Base-by-base conservation (phyloP, 2,329 filamentous ascomycete species). In the Fusarium albosuccineum region DNA sequence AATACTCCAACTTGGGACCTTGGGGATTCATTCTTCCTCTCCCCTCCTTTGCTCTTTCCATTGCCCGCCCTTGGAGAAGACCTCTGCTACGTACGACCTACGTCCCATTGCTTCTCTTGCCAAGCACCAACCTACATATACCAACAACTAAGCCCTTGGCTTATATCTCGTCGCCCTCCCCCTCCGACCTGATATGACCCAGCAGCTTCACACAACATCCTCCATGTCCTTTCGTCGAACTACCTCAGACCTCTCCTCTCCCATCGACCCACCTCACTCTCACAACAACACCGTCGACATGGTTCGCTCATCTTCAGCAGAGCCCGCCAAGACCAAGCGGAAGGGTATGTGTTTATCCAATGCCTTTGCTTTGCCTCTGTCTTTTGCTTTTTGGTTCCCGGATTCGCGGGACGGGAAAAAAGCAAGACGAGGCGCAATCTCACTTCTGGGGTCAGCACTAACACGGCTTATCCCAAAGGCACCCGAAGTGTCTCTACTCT, bases 401-500 rank as follows among this genome's bases (percentile, higher is more conserved):
- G 33, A 22, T 34, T 13, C 33, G 9, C 33, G 13, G 33, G 33
- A 13, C 33, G 9, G 33, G 33, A 27, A 17, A 46, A 46, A 46
- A 46, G 44, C 44, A 46, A 22, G 22, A 46, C 29, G 44, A 46
- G 44, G 29, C 27, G 33, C 44, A 46, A 46, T 46, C 10, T 10
- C 29, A 9, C 8, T 46, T 46, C 22, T 22, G 22, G 22, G 36
- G 53, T 30, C 51, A 65, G 26, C 50, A 57, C 57, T 42, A 39
- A 71, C 66, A 65, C n/a, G 10, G 22, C 22, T 22, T 22, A 42
- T 50, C 29, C 41, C 39, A 42, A 17, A 85, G 86, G 86, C 48
- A 87, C 91, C 61, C 88, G 93, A 70, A 94, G 92, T 67, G 94
- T 97, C 57, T 93, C 93, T 67, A 95, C 92, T 74, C 85, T 97